Evolutionary conservation across 2,329 filamentous ascomycete genomes (phyloP).

Genomic region (Diaporthe ampelina): DNA sequence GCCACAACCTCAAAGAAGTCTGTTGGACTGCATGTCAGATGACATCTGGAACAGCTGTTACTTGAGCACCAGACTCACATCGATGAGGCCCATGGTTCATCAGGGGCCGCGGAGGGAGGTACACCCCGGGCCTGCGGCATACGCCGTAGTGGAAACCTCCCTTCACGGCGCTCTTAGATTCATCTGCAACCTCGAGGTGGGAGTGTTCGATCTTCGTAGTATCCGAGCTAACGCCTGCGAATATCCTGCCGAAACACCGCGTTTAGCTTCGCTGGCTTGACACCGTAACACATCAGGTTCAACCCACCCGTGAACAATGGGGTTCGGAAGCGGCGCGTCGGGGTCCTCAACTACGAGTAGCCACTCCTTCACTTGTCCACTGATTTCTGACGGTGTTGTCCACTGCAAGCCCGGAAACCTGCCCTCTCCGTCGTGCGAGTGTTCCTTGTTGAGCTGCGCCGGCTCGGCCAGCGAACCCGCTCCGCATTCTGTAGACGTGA

Average conservation of each 20-base stretch:
- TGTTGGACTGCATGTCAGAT: constrained; percentile 39
- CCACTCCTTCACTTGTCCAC: constrained; percentile 56
- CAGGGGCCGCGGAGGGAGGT: constrained; percentile 61
- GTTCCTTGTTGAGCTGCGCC: constrained; percentile 52
- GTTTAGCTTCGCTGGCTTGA: neutral
- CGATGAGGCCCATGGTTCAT: constrained; percentile 65
- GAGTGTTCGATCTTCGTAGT: constrained; percentile 51
- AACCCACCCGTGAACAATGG: constrained; percentile 61
- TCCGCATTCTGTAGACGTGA: constrained; percentile 58
- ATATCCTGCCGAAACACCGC: constrained; percentile 48
- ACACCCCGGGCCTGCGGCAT: constrained; percentile 56
- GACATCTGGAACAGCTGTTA: neutral
- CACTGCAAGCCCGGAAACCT: constrained; percentile 58
- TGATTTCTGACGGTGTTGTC: constrained; percentile 50
- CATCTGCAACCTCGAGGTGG: constrained; percentile 55
- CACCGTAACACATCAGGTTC: neutral
- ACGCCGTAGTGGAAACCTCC: constrained; percentile 63
- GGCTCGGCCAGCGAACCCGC: constrained; percentile 45
- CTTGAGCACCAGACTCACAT: constrained; percentile 51
- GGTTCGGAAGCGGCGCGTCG: constrained; percentile 59
- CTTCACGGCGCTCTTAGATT: constrained; percentile 49
- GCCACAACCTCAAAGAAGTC: constrained; percentile 65
- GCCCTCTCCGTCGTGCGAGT: constrained; percentile 56
- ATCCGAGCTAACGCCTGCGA: constrained; percentile 54
- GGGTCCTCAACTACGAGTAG: constrained; percentile 62